These are phyloP conservation scores for Lentinula aciculospora DNA, from an alignment of 768 basidiomycete species.

Conservation along the genomic window DNA sequence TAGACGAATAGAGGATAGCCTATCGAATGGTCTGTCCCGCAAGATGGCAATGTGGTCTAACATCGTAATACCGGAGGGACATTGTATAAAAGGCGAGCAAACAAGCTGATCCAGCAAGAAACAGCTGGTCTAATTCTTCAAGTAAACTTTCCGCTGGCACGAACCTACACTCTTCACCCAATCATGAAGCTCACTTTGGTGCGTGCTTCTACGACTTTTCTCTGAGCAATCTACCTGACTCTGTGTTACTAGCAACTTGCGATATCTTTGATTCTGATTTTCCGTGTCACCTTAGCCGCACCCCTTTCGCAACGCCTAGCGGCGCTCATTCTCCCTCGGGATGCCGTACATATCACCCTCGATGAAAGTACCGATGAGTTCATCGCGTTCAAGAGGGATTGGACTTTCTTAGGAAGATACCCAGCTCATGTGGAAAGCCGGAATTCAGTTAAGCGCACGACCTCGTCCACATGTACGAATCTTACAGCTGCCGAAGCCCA, in stretches of 20 bases:
- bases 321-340: neutral
- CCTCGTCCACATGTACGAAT: neutral
- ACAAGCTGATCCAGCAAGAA: neutral
- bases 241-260: neutral
- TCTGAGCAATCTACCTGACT: neutral
- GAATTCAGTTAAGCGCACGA: neutral
- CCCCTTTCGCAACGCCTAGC: neutral
- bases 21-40: too few relatives aligned
- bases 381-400: constrained; percentile 3
- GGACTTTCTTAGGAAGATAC: constrained; percentile 3
- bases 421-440: neutral
- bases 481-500: neutral
- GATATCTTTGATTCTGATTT: neutral
- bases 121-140: neutral
- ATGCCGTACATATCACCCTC: constrained; percentile 2
- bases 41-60: neutral
- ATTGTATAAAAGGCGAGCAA: neutral
- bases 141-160: neutral
- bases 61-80: neutral
- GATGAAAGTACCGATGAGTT: constrained; percentile 1
- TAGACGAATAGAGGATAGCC: too few relatives aligned
- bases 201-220: neutral
- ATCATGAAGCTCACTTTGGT: neutral
- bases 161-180: neutral
- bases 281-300: neutral